Base-by-base conservation (phyloP, 2,329 filamentous ascomycete species). In the Geosmithia flava region DNA sequence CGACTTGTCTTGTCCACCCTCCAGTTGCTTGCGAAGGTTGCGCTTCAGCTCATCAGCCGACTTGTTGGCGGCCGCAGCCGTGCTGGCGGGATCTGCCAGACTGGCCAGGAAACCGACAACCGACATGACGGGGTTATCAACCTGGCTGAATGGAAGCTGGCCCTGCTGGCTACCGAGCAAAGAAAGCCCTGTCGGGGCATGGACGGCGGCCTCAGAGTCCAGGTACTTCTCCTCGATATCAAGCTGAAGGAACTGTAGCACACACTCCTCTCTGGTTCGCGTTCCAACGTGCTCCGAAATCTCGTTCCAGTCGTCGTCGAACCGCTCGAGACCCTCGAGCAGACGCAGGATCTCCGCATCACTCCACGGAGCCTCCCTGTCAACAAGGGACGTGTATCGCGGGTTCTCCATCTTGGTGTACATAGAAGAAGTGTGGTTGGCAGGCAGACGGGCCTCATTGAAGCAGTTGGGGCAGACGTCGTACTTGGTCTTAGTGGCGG, bases 171-270 rank as follows among this genome's bases (percentile, higher is more conserved):
- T 76, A 33, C 85, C 83, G 37, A 93, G 71, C 72, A 85, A 71
- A 49, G 78, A 72, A 48, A 86, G 70, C 7, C 80, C 77, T 1
- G 69, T 76, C 11, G 72, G 74, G 45, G 72, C 71, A 50, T 69
- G 72, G 47, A 76, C 65, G 2, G 63, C 58, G 3, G 59, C 56
- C 58, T 91, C 83, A 7, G 87, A 81, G 58, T 97, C 90, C 10
- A 96, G 72, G 60, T 96, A 98, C 63, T 95, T 94, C 69, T 96
- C 91, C 64, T 97, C 93, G 52, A 98, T 98, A 56, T 96, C 91
- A 37, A 98, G 74, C 61, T 96, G 89, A 53, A 98, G 67, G 70
- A 98, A 98, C 62, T 96, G 93, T 57, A 97, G 76, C 16, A 97
- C 91, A 63, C 93, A 98, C 68, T 98, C 91, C 64, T 98, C 94